Evolutionary conservation across 2,329 filamentous ascomycete genomes (phyloP), one percentile per base, ranked within the genome.

Genomic region (Chrysoporthe puriensis): DNA sequence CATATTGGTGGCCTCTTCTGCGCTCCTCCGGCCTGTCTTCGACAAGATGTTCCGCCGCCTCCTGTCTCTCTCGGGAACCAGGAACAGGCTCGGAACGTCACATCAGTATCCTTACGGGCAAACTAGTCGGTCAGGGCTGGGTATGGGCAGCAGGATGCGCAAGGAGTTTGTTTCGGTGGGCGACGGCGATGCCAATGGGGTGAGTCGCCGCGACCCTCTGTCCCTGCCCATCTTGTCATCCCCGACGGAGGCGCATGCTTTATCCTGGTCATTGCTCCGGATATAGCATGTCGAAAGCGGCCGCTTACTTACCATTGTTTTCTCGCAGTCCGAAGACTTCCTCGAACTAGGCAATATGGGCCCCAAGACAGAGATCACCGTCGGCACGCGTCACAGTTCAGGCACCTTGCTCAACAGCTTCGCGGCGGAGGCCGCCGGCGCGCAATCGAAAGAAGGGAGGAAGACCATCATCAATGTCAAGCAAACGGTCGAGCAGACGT

Each of bases 1-100:
- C 21, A 70, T 74, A 26, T 56, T 74, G 50, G 73, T 74, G 14
- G 72, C 73, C 3, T 73, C 71, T 56, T 74, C 72, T 1, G 70
- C 73, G 6, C 66, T 73, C 1, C 70, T 74, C 2, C 70, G 73
- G 5, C 73, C 73, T 42, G 69, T 74, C 6, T 74, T 74, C 34
- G 73, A 74, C 60, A 71, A 70, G 54, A 46, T 70, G 18, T 72
- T 74, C 40, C 52, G 62, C n/a, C 63, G 72, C 3, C 66, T 74
- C 26, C 54, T 73, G 16, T 72, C 46, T 58, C 56, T 59, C 50
- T 69, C 50, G 16, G 65, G 44, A n/a, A 52, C 40, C 36, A 58
- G 34, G 48, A 68, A 52, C 1, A 62, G 4, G 44, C 34, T 54
- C 1, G 36, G 42, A 1, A 16, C 43, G 5, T 62, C 63, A 6